Evolutionary conservation across 1,284 basidiomycete genomes (phyloP), one percentile per base, ranked within the genome.

Genomic region (Porogramme epimiltina): DNA sequence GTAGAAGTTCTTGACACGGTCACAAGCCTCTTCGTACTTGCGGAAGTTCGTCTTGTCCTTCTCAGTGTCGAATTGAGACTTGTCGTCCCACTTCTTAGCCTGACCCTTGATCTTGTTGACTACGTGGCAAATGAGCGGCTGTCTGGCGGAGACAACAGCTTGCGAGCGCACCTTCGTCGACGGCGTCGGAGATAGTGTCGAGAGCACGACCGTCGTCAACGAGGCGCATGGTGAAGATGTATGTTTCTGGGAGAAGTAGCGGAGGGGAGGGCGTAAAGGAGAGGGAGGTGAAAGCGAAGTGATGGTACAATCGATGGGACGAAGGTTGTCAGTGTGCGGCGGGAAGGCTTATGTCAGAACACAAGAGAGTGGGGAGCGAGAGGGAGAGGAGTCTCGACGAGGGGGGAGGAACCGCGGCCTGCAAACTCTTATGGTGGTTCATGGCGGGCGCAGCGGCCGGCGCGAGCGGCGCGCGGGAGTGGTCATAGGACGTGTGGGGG

Each of bases 1-100:
- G 72, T 95, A 95, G 65, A 95, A 94, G 26, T 77, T 76, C 74
- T 91, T 93, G 70, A 95, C 92, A 45, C 89, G 83, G 60, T 94
- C 90, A 64, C 91, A 91, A 5, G 93, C 92, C n/a, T 74, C 75
- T 34, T 87, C 83, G 62, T 89, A 89, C 64, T 89, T 78, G 34
- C 85, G 79, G 69, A 92, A 93, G 55, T 77, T 62, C 3, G 76
- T 61, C 73, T 93, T 93, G 76, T 95, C 89, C 69, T 91, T 91
- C n/a, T 76, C 71, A 15, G 77, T 69, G 66, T 91, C 89, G 63
- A 93, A 90, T 58, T 80, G 70, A 22, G 88, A 82, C 47, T 75
- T 67, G 1, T 79, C 80, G 56, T 87, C 78, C 81, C 82, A 91
- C 3, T 61, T 48, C 33, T 57, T 55, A 34, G 57, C 56, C 52